A percentile compares a stretch with the other conserved stretches of the same genome.
These are phyloP conservation scores for Styphnolobium japonicum DNA, from an alignment of 306 rosid species.

Conservation along the genomic window DNA sequence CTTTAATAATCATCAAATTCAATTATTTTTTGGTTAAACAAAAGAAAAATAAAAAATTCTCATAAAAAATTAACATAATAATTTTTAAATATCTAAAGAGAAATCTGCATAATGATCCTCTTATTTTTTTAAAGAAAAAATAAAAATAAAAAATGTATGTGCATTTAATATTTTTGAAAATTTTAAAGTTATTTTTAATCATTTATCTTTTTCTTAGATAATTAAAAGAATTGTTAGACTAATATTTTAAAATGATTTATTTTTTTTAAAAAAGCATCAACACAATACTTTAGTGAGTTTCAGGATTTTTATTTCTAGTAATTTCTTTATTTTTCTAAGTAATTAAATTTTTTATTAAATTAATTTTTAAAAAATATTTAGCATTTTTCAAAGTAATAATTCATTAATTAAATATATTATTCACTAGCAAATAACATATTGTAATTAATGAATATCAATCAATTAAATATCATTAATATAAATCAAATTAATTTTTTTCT, in stretches of 20 bases:
- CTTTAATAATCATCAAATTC: neutral
- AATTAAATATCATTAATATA: neutral
- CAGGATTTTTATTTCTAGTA: neutral
- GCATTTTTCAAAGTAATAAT: too few species aligned
- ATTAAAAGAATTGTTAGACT: neutral
- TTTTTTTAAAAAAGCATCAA: neutral
- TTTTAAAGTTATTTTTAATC: neutral
- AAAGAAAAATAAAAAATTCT: neutral
- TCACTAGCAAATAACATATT: too few species aligned
- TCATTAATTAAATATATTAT: too few species aligned
- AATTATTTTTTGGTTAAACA: neutral
- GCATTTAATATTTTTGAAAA: neutral
- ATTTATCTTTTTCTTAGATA: neutral
- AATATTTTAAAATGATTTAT: neutral
- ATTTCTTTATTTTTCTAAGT: neutral
- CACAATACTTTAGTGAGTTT: neutral
- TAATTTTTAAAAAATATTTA: too few species aligned
- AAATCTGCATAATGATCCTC: too few species aligned
- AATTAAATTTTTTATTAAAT: too few species aligned
- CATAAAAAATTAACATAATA: neutral
- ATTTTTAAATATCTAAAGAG: neutral
- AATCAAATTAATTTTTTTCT: constrained; percentile 12
- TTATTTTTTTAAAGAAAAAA: neutral
- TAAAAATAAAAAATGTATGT: too few species aligned
- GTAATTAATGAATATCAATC: too few species aligned